A percentile compares a stretch with the other conserved stretches of the same genome.
Conservation (phyloP, 1,284 basidiomycete genomes). For the Clitocybe nebularis region DNA sequence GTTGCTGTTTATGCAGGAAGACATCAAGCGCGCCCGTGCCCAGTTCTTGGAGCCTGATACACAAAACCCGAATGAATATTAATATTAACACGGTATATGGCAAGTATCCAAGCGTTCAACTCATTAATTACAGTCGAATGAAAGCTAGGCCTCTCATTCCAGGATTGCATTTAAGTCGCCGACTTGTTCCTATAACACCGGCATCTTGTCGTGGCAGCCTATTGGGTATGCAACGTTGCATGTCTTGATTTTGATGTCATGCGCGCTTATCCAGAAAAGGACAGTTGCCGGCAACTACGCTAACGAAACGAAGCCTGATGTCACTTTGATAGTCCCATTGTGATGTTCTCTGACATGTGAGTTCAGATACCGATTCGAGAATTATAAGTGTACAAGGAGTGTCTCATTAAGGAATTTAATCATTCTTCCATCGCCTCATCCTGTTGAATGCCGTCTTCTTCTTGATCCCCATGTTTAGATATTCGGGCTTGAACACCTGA, state of each 20-base stretch:
- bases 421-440: constrained; percentile 64
- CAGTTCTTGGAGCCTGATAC: constrained; percentile 72
- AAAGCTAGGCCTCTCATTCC: too few species aligned
- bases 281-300: too few species aligned
- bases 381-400: constrained; percentile 3
- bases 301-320: background rate
- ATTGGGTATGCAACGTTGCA: too few species aligned
- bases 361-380: constrained; percentile 11
- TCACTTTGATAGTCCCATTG: constrained; percentile 9
- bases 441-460: constrained; percentile 30
- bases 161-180: too few species aligned
- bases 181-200: too few species aligned
- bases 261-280: too few species aligned
- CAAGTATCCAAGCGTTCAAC: too few species aligned
- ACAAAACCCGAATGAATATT: constrained; percentile 46
- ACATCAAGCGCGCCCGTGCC: constrained; percentile 83
- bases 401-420: constrained; percentile 11
- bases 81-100: too few species aligned
- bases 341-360: constrained; percentile 12
- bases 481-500: constrained; percentile 56
- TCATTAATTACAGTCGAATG: too few species aligned
- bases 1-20: constrained; percentile 86
- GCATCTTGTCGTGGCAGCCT: too few species aligned
- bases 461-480: constrained; percentile 26
- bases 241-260: too few species aligned